Evolutionary conservation across 2,329 filamentous ascomycete species (phyloP).

Genomic region (Davidsoniella neocaledoniae): DNA sequence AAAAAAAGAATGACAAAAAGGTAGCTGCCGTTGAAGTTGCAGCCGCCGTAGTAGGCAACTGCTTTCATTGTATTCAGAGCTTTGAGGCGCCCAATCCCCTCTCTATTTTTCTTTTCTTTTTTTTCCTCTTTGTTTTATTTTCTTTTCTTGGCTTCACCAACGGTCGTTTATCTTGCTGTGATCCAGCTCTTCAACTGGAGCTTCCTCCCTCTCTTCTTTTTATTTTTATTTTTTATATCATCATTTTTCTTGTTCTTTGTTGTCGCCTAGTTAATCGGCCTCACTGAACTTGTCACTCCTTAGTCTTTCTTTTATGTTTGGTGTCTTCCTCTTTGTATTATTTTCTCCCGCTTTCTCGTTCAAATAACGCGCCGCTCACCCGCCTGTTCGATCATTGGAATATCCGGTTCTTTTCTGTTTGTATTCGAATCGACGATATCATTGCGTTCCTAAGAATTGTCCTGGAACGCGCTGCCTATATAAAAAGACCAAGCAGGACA

Average conservation of each 20-base stretch:
- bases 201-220: slow-evolving; percentile 13
- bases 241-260: not conserved
- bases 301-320: not conserved
- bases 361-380: slow-evolving; percentile 13
- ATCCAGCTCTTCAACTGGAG: slow-evolving; percentile 13
- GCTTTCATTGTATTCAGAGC: not conserved
- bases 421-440: not conserved
- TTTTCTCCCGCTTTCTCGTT: not conserved
- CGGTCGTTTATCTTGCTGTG: slow-evolving; percentile 15
- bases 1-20: too few species aligned
- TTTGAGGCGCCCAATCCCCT: too few species aligned
- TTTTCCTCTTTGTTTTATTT: slow-evolving; percentile 6
- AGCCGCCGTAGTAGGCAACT: too few species aligned
- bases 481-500: too few species aligned
- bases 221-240: not conserved
- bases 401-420: slow-evolving; percentile 12
- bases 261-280: not conserved
- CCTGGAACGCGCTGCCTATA: too few species aligned
- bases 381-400: slow-evolving; percentile 13
- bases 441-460: slow-evolving; percentile 2
- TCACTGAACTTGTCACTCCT: not conserved
- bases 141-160: slow-evolving; percentile 5
- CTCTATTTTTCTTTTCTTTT: slow-evolving; percentile 1
- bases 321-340: not conserved
- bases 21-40: too few species aligned